Conservation (phyloP, 768 basidiomycete species). For the Naganishia friedmannii region DNA sequence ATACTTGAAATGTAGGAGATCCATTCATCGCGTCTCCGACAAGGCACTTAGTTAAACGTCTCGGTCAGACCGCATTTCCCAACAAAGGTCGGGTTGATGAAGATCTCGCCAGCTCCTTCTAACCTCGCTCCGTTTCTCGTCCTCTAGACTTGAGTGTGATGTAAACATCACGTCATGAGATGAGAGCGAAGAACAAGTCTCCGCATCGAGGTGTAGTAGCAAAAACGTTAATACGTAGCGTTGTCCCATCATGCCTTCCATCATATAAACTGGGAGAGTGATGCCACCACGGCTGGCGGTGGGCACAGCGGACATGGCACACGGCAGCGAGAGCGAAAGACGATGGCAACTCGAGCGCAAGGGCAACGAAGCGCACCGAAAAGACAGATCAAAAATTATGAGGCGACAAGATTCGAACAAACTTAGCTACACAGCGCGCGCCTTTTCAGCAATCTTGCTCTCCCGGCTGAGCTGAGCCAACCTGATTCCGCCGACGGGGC, state of each 20-base stretch:
- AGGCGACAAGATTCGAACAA: not conserved
- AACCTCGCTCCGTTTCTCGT: conserved; percentile 27
- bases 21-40: conserved; percentile 18
- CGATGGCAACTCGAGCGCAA: not conserved
- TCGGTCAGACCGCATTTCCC: conserved; percentile 16
- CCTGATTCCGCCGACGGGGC: not conserved
- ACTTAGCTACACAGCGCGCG: not conserved
- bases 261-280: not conserved
- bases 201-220: conserved; percentile 18
- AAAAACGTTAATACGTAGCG: not conserved
- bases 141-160: conserved; percentile 25
- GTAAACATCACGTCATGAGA: conserved; percentile 23
- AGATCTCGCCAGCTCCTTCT: conserved; percentile 19
- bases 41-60: conserved; percentile 3
- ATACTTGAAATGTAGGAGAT: conserved; percentile 6
- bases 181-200: conserved; percentile 28
- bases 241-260: not conserved
- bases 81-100: conserved; percentile 23
- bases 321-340: too few relatives aligned
- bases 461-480: not conserved
- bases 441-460: not conserved
- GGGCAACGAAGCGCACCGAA: not conserved
- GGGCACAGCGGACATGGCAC: too few relatives aligned
- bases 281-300: too few relatives aligned
- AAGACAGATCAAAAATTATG: not conserved